Base-by-base conservation (phyloP, 352 stramenopile genomes). In the Pythium oligandrum region DNA sequence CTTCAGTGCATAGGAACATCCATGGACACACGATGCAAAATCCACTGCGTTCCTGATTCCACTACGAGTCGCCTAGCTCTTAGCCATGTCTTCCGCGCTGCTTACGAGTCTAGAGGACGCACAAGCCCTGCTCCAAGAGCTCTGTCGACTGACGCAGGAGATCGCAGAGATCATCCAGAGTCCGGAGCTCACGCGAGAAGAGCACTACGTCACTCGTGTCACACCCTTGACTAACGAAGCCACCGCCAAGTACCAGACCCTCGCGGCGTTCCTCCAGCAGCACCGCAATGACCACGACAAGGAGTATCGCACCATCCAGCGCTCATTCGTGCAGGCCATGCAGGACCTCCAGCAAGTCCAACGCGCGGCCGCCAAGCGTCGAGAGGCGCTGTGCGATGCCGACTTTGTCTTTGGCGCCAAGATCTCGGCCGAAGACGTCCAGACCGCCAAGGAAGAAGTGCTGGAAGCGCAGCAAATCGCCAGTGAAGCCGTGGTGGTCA, bases 381-480 rank as follows among this genome's bases (percentile, higher is more conserved):
- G 81, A 11, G 82, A 90, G 51, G 68, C 66, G 12, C 56, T 90
- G 46, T 88, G 81, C 40, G 79, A 93, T 33, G 63, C 75, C 10
- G 82, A 89, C 53, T 90, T 93, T 53, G 42, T 90, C 9, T 57
- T 70, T 0, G 72, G 63, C 12, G 65, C 66, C 36, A 73, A 81
- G 42, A 65, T 92, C 33, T 84, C 78, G 9, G 75, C 68, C 2
- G 62, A 84, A 38, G 79, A 93, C 32, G 65, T 93, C 43, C 76
- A 93, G 44, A 67, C 67, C n/a, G 79, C 82, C 0, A 90, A 93
- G 40, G 82, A 90, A 43, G 80, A 89, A 36, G 71, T 87, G n/a
- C 63, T 79, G 11, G 76, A 86, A 51, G 74, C 78, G 9, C 63
- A 78, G 8, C 71, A 86, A 57, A 76, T 93, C 42, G 75, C 68